Conservation (phyloP, 345 rosid species). For the Populus deltoides region DNA sequence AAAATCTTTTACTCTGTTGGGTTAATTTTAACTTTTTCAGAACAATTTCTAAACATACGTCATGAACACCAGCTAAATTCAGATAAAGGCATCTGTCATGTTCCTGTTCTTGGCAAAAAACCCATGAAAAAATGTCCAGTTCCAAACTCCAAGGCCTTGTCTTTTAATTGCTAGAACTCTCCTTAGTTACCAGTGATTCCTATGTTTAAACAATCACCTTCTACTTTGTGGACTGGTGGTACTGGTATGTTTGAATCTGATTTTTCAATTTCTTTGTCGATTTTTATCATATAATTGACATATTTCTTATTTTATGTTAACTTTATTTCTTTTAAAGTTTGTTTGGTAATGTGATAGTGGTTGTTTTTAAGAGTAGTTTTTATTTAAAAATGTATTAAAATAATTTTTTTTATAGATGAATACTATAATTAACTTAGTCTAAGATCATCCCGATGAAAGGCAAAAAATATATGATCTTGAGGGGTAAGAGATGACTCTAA, state of each 20-base stretch:
- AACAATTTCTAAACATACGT: not conserved
- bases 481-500: too few species aligned
- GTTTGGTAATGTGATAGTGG: accelerated
- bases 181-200: not conserved
- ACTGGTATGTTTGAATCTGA: not conserved
- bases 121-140: not conserved
- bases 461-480: too few species aligned
- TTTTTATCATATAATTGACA: not conserved
- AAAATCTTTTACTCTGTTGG: not conserved
- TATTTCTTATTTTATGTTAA: not conserved
- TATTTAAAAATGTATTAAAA: too few species aligned
- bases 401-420: too few species aligned
- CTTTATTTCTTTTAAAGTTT: too few species aligned
- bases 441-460: too few species aligned
- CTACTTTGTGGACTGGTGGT: not conserved
- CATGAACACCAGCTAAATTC: not conserved
- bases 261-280: too few species aligned
- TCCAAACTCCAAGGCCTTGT: not conserved
- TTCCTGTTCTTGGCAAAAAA: not conserved
- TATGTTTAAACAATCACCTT: not conserved
- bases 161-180: not conserved
- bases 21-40: not conserved
- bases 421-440: too few species aligned
- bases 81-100: not conserved
- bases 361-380: too few species aligned